A percentile compares a stretch with the other conserved stretches of the same genome.
Conservation (phyloP, 352 stramenopile genomes). For the Pythium phragmitis region DNA sequence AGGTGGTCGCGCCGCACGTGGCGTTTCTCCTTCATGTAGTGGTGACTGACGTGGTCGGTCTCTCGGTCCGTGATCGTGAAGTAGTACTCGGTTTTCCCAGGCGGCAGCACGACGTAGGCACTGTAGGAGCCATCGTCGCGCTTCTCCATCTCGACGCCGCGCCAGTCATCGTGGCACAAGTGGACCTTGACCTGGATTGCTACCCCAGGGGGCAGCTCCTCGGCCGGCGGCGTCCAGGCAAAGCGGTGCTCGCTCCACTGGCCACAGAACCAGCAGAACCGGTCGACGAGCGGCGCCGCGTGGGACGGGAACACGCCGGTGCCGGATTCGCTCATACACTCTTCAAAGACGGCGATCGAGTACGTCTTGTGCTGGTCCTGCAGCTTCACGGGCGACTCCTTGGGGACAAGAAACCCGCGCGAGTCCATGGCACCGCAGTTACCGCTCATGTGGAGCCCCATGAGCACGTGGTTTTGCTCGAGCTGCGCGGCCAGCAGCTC, state of each 20-base stretch:
- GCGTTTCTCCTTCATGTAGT: conserved; percentile 50
- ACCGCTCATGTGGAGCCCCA: conserved; percentile 75
- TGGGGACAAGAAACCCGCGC: conserved; percentile 62
- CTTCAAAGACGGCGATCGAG: conserved; percentile 72
- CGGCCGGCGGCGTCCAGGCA: conserved; percentile 46
- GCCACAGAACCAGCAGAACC: conserved; percentile 78
- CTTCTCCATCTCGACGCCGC: conserved; percentile 58
- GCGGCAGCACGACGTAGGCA: conserved; percentile 57
- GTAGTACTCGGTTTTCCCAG: conserved; percentile 77
- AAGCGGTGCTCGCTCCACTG: conserved; percentile 79
- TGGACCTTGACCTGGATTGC: conserved; percentile 52
- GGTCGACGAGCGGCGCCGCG: conserved; percentile 51
- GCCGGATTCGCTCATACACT: conserved; percentile 59
- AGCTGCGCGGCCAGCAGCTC: conserved; percentile 56
- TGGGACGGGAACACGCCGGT: conserved; percentile 50
- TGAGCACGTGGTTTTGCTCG: conserved; percentile 68
- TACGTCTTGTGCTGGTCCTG: conserved; percentile 77
- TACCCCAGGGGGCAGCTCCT: conserved; percentile 35
- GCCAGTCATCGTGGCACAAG: conserved; percentile 71
- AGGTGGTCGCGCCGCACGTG: conserved; percentile 30
- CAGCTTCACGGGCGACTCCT: conserved; percentile 38
- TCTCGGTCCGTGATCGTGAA: conserved; percentile 46
- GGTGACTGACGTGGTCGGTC: conserved; percentile 33
- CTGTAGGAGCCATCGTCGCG: conserved; percentile 61
- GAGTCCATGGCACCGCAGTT: conserved; percentile 71